phyloP scores from a whole-genome alignment of 2,329 filamentous ascomycete species.

The Colletotrichum sp. region DNA sequence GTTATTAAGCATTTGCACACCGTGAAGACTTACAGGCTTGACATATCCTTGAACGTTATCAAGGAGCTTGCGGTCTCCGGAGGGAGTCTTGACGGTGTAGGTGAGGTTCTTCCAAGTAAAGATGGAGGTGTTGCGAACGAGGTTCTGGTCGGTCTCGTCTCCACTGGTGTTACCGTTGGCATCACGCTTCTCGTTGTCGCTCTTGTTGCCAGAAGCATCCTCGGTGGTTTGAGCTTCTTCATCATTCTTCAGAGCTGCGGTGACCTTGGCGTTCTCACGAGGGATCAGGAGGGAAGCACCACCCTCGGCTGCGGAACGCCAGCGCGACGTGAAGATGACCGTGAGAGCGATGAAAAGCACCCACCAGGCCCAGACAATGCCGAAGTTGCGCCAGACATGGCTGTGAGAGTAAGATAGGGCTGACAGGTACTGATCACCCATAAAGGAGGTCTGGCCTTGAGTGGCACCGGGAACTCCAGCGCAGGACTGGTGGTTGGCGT shows the following conservation, averaged over 20 bases:
- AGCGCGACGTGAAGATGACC: constrained; percentile 60
- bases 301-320: constrained; percentile 58
- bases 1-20: not conserved
- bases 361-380: constrained; percentile 69
- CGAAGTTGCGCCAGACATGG: constrained; percentile 66
- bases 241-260: constrained; percentile 38
- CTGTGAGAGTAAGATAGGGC: constrained; percentile 57
- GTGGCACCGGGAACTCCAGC: constrained; percentile 62
- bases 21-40: constrained; percentile 58
- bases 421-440: constrained; percentile 62
- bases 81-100: constrained; percentile 70
- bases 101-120: constrained; percentile 78
- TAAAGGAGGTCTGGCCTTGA: constrained; percentile 52
- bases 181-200: constrained; percentile 15
- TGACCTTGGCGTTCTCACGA: constrained; percentile 57
- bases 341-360: constrained; percentile 63
- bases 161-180: constrained; percentile 28
- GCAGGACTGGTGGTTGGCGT: constrained; percentile 53
- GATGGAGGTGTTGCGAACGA: constrained; percentile 68
- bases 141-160: constrained; percentile 32
- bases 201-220: constrained; percentile 29
- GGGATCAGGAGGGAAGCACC: constrained; percentile 66
- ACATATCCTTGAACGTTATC: constrained; percentile 86
- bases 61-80: constrained; percentile 71
- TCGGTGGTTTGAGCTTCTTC: constrained; percentile 50